Conservation (phyloP, 2,329 filamentous ascomycete genomes). For the Hyphodiscus sp. region DNA sequence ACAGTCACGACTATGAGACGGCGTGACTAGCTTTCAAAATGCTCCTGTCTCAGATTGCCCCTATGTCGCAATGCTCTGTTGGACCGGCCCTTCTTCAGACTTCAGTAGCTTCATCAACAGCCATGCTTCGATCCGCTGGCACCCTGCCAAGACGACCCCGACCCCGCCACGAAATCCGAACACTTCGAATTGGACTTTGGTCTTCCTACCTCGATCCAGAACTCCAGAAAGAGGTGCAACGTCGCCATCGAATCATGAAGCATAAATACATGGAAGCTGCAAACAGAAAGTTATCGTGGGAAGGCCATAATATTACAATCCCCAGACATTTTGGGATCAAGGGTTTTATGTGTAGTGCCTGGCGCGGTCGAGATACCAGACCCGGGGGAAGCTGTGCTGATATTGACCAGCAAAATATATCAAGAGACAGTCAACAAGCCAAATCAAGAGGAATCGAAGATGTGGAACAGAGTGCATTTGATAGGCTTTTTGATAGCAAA, state of each 20-base stretch:
- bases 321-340: constrained; percentile 30
- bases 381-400: constrained; percentile 31
- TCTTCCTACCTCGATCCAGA: constrained; percentile 37
- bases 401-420: constrained; percentile 25
- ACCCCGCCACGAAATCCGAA: constrained; percentile 36
- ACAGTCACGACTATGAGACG: constrained; percentile 17
- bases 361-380: constrained; percentile 28
- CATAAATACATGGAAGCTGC: constrained; percentile 42
- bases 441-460: constrained; percentile 36
- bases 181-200: constrained; percentile 45
- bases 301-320: constrained; percentile 35
- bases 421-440: constrained; percentile 4
- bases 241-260: constrained; percentile 37
- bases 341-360: constrained; percentile 37
- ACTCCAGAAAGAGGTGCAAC: constrained; percentile 37
- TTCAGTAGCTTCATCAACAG: constrained; percentile 7
- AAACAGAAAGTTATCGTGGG: constrained; percentile 41
- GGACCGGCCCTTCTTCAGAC: constrained; percentile 4
- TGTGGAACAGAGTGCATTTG: constrained; percentile 32
- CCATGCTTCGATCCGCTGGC: constrained; percentile 8
- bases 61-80: constrained; percentile 13
- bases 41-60: constrained; percentile 21
- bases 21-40: constrained; percentile 16
- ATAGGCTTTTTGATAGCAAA: neutral
- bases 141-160: constrained; percentile 10